Evolutionary conservation across 768 basidiomycete species (phyloP).

Genomic region (Coprinopsis strossmayeri): DNA sequence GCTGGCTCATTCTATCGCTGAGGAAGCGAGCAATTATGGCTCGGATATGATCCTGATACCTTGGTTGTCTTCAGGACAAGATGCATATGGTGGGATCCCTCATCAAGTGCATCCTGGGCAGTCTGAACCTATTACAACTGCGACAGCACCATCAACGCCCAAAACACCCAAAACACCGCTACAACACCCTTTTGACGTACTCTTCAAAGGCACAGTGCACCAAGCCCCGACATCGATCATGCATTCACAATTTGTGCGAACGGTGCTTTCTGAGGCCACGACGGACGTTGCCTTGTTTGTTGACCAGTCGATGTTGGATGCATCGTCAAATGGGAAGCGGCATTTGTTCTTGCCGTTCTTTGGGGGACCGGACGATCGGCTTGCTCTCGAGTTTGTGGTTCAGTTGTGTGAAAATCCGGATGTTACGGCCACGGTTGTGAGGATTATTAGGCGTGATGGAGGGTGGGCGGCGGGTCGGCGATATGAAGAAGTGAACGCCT

Average conservation of each 20-base stretch:
- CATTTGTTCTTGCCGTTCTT: conserved; percentile 88
- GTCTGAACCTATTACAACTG: not conserved
- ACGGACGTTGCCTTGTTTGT: conserved; percentile 83
- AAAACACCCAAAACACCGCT: conserved; percentile 12
- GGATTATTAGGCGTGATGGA: conserved; percentile 48
- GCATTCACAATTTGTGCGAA: conserved; percentile 81
- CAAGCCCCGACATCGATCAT: conserved; percentile 38
- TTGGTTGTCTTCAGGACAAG: conserved; percentile 52
- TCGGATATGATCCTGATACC: conserved; percentile 80
- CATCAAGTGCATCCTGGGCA: not conserved
- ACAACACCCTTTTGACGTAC: conserved; percentile 65
- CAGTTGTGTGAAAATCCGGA: conserved; percentile 71
- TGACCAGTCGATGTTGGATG: conserved; percentile 44
- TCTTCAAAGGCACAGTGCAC: conserved; percentile 38
- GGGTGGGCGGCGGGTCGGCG: too few species aligned
- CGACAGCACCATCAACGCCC: not conserved
- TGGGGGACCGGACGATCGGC: conserved; percentile 89
- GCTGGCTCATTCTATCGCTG: conserved; percentile 60
- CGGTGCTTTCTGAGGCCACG: conserved; percentile 64
- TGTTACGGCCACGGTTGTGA: conserved; percentile 69
- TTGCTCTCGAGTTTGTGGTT: conserved; percentile 77
- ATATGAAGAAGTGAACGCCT: too few species aligned
- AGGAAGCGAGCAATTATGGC: conserved; percentile 51
- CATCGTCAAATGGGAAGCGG: conserved; percentile 26
- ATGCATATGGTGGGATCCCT: conserved; percentile 12